These are phyloP conservation scores for Dioscorea dumetorum DNA, from an alignment of 106 monocot species.

Conservation along the genomic window DNA sequence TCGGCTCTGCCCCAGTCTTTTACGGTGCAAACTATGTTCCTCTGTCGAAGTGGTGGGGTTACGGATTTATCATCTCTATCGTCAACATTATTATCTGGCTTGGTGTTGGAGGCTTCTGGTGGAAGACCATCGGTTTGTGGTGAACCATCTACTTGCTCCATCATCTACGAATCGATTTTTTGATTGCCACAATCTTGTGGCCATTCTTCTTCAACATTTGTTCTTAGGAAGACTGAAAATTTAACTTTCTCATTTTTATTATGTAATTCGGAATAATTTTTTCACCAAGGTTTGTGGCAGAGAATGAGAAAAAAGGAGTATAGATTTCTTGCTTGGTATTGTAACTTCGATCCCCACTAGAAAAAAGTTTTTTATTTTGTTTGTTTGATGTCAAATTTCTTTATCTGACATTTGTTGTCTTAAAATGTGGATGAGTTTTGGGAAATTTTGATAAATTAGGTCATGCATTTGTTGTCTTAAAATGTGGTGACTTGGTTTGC, in stretches of 20 bases:
- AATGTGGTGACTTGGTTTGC: no score
- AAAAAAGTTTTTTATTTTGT: no score
- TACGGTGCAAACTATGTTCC: slow-evolving; percentile 95
- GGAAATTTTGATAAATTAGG: no score
- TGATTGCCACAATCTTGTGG: not conserved
- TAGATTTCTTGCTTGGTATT: no score
- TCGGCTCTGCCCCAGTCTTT: slow-evolving; percentile 95
- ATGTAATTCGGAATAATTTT: not conserved
- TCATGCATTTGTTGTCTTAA: no score
- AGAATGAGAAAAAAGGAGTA: no score
- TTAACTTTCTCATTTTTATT: not conserved
- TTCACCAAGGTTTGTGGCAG: not conserved
- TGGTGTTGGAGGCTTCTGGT: slow-evolving; percentile 91
- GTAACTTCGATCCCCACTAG: no score
- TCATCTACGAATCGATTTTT: slow-evolving; percentile 11
- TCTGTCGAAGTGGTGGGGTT: slow-evolving; percentile 82
- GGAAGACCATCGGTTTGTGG: slow-evolving; percentile 95
- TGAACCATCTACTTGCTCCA: slow-evolving; percentile 16
- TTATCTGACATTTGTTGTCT: no score
- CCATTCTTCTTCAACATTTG: not conserved
- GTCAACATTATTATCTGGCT: slow-evolving; percentile 97
- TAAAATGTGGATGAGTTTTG: no score
- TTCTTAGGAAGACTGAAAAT: not conserved
- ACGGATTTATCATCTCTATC: slow-evolving; percentile 86
- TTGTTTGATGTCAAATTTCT: no score